Evolutionary conservation across 371 early-diverging fungal genomes (phyloP), one percentile per base, ranked within the genome.

Genomic region (Syncephalis plumigaleata): DNA sequence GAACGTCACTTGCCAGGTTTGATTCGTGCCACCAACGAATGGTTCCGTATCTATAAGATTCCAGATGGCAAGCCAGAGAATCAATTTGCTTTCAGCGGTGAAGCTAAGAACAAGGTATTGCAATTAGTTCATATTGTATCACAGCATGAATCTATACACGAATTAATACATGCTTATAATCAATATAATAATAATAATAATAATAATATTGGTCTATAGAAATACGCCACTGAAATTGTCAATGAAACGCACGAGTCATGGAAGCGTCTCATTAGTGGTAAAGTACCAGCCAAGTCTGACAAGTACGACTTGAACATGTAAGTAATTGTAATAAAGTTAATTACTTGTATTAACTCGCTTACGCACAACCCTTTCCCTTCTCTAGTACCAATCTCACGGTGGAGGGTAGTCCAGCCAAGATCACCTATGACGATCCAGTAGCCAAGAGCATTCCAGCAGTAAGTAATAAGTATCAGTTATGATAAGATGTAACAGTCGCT

Each of bases 1-100:
- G 87, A 97, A 66, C 76, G 74, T 42, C 79, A 88, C 65, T 75
- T 86, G 51, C 98, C 98, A 7, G 98, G 95, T 5, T 73, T 99
- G 20, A 65, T 99, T 38, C 81, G 85, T 47, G 90, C 90, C 40
- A 91, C 97, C 36, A 80, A 83, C 59, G 87, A 91, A 59, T 99
- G 98, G 98, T 97, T 99, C 84, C 85, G 87, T 55, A 79, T 93
- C 62, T 98, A 99, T 81, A 98, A 99, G 75, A 83, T 98, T 61
- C 98, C 99, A 22, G 98, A 98, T 73, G 96, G 96, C 50, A 98
- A 98, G 73, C 88, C 89, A 45, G 87, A 84, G 66, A 99, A 99
- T 74, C 66, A 80, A 64, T 98, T 99, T 71, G 98, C 96, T 36
- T 93, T 98, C 65, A 69, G 75, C 59, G 98, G 95, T 50, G 72